Conservation (phyloP, 169 alveolate species). For the Eimeria praecox region DNA sequence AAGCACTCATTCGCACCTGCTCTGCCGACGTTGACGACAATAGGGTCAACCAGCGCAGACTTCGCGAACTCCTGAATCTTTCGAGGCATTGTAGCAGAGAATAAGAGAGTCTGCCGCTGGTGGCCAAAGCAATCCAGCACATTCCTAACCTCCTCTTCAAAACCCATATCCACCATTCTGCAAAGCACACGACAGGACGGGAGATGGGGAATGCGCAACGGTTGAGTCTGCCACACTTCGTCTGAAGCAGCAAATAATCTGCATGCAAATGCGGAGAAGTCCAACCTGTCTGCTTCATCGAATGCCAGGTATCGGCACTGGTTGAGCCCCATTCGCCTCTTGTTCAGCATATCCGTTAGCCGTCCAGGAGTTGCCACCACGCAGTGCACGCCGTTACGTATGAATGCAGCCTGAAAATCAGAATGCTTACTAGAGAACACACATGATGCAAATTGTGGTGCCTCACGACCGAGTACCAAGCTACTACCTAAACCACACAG, state of each 20-base stretch:
- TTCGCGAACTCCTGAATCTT: conserved; percentile 98
- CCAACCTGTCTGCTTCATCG: conserved; percentile 98
- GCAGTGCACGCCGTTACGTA: conserved; percentile 95
- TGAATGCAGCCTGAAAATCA: conserved; percentile 71
- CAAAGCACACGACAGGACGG: neutral
- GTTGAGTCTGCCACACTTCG: neutral
- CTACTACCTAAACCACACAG: neutral
- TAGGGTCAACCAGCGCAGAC: conserved; percentile 94
- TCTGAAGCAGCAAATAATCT: neutral
- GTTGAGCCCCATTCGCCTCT: conserved; percentile 92
- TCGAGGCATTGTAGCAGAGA: conserved; percentile 98
- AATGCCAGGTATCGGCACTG: conserved; percentile 95
- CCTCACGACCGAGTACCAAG: neutral
- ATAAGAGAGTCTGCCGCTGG: conserved; percentile 96
- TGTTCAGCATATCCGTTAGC: conserved; percentile 95
- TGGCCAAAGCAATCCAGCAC: conserved; percentile 94
- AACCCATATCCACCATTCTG: conserved; percentile 97
- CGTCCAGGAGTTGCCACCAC: conserved; percentile 99
- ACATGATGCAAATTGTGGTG: neutral
- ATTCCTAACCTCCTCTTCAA: conserved; percentile 97
- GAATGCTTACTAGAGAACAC: neutral
- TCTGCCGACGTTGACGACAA: conserved; percentile 96
- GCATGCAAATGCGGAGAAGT: neutral
- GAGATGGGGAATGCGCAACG: neutral
- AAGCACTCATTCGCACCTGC: conserved; percentile 85